A percentile compares a stretch with the other conserved stretches of the same genome.
These are phyloP conservation scores for Plenodomus biglobosus DNA, from an alignment of 2,329 filamentous ascomycete genomes.

Conservation along the genomic window DNA sequence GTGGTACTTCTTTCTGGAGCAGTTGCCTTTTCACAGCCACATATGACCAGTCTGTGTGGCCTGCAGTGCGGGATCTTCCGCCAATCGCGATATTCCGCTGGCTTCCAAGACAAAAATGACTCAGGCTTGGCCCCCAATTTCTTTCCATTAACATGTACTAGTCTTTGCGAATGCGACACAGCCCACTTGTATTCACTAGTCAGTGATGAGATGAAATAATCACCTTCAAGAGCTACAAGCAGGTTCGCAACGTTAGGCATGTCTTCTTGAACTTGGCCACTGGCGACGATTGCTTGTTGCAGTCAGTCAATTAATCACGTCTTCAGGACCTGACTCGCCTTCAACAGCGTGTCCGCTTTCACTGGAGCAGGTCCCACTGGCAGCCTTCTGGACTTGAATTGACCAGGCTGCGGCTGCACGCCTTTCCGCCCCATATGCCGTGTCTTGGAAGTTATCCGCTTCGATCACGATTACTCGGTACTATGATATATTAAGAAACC, in stretches of 20 bases:
- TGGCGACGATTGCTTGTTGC: too few relatives aligned
- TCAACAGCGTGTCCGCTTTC: neutral
- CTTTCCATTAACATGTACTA: neutral
- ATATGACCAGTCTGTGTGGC: conserved; percentile 3
- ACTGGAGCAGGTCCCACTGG: conserved; percentile 2
- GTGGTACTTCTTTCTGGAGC: conserved; percentile 2
- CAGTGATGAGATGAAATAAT: too few relatives aligned
- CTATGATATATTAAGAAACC: conserved; percentile 5
- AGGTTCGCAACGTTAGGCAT: too few relatives aligned
- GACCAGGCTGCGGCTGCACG: conserved; percentile 10
- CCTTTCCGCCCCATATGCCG: conserved; percentile 14
- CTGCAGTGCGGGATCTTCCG: conserved; percentile 8
- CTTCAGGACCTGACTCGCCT: too few relatives aligned
- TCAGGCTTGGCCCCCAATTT: neutral
- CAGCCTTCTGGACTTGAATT: too few relatives aligned
- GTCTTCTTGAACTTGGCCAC: too few relatives aligned
- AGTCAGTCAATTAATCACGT: too few relatives aligned
- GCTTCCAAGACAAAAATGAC: conserved; percentile 4
- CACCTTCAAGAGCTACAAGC: too few relatives aligned
- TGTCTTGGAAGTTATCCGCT: conserved; percentile 12
- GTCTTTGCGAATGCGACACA: too few relatives aligned
- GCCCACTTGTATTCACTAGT: too few relatives aligned
- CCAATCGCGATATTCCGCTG: conserved; percentile 9
- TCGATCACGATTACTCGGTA: neutral
- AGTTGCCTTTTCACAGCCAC: conserved; percentile 1